Base-by-base conservation (phyloP, 2,329 filamentous ascomycete genomes). In the Fusarium vanettenii region DNA sequence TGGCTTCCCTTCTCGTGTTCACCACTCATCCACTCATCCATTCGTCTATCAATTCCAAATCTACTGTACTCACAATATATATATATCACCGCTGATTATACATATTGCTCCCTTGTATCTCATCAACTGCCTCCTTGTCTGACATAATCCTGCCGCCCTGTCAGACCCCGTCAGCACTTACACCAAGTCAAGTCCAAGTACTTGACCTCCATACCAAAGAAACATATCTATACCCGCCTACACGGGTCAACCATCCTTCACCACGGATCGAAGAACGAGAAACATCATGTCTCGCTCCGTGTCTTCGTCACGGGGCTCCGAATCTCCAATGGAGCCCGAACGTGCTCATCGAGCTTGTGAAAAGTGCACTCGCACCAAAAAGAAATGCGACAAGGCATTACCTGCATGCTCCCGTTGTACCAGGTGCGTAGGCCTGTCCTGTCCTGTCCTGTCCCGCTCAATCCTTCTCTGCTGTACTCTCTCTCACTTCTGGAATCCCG, bases 361-460 rank as follows among this genome's bases (percentile, higher is more conserved):
- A 72, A 83, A 83, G 71, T 83, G 81, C 74, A 83, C 81, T 11
- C 72, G 81, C 48, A 83, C 81, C 63, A 83, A 83, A 77, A 83
- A 83, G 79, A 83, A 82, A 70, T 83, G 81, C 67, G 81, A 83
- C 75, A 83, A 83, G 76, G 81, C 79, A 37, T 72, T 83, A 41
- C 81, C 81, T 33, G 72, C 81, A 56, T 83, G 81, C 66, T 82
- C 81, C 64, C 77, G 81, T 41, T 83, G 81, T 69, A 80, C 79
- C 29, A 81, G 81, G 81, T 83, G 69, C 52, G 76, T 63, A 61
- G 45, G 7, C 55, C n/a, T 41, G 27, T 18, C 57, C 62, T 52
- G 22, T 50, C 52, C 16, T 37, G 27, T n/a, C 56, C 63, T 50
- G 27, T 48, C 50, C 9, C 52, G 33, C 33, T 8, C 55, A 18